These are phyloP conservation scores for Coemansia sp. DNA, from an alignment of 192 early-diverging fungal genomes.

Conservation along the genomic window DNA sequence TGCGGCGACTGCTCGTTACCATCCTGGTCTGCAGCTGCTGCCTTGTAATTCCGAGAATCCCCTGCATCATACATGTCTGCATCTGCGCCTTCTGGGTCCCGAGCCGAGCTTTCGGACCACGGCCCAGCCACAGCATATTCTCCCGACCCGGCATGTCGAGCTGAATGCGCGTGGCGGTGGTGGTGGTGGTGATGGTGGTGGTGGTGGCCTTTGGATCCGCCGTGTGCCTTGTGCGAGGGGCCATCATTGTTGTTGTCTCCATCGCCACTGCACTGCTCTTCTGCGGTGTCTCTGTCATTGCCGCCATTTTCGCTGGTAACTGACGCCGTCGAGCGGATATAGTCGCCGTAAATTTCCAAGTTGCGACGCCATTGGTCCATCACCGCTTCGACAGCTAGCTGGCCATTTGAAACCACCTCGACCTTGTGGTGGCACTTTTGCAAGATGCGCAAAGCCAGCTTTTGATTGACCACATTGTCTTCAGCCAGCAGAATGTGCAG, in stretches of 20 bases:
- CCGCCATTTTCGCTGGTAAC: neutral
- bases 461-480: slow-evolving; percentile 86
- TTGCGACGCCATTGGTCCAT: slow-evolving; percentile 52
- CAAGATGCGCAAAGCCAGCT: slow-evolving; percentile 70
- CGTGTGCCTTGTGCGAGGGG: neutral
- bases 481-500: slow-evolving; percentile 78
- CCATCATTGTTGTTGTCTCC: neutral
- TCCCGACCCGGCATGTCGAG: neutral
- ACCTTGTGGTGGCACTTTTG: slow-evolving; percentile 76
- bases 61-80: neutral
- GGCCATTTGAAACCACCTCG: slow-evolving; percentile 74
- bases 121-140: neutral
- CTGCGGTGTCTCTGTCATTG: neutral
- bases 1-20: slow-evolving; percentile 7
- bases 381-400: slow-evolving; percentile 74
- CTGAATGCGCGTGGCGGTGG: neutral
- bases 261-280: neutral
- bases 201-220: neutral
- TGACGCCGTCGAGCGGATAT: slow-evolving; percentile 13
- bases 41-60: neutral
- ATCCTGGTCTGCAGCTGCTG: neutral
- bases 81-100: neutral
- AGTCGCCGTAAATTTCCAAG: slow-evolving; percentile 25
- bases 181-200: neutral
- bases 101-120: neutral